phyloP scores from a whole-genome alignment of 2,329 filamentous ascomycete species.

The Fusarium sp. region DNA sequence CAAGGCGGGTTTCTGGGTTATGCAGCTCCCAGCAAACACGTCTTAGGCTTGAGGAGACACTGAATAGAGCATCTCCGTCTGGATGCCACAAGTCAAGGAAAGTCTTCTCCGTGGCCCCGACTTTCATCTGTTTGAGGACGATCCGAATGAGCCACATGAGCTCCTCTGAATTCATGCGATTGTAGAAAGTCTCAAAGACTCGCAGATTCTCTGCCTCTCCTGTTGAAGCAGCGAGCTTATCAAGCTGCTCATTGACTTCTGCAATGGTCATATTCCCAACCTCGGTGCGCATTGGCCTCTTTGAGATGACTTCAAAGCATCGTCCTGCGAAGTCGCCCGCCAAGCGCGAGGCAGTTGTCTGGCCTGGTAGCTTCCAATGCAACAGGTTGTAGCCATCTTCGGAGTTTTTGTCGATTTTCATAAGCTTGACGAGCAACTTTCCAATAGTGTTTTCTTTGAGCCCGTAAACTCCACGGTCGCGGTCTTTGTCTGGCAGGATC shows the following conservation, averaged over 20 bases:
- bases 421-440: constrained; percentile 88
- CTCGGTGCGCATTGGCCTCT: constrained; percentile 78
- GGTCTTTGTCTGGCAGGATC: constrained; percentile 91
- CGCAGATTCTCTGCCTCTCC: constrained; percentile 86
- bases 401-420: constrained; percentile 90
- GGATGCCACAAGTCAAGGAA: constrained; percentile 85
- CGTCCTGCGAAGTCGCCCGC: constrained; percentile 93
- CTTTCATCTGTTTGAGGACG: constrained; percentile 80
- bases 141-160: constrained; percentile 95
- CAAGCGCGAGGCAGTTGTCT: constrained; percentile 67
- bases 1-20: constrained; percentile 76
- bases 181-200: constrained; percentile 86
- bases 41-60: constrained; percentile 87
- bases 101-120: constrained; percentile 86
- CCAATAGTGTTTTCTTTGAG: constrained; percentile 92
- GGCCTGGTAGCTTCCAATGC: constrained; percentile 91
- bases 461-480: constrained; percentile 91
- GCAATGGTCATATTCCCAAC: constrained; percentile 84
- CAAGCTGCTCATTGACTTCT: constrained; percentile 87
- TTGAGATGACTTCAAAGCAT: constrained; percentile 86
- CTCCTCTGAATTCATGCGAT: constrained; percentile 91
- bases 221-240: constrained; percentile 76
- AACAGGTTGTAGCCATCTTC: constrained; percentile 87
- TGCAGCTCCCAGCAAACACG: constrained; percentile 94
- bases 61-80: constrained; percentile 81